phyloP scores from a whole-genome alignment of 169 alveolate genomes.

The Condylostoma magnum region DNA sequence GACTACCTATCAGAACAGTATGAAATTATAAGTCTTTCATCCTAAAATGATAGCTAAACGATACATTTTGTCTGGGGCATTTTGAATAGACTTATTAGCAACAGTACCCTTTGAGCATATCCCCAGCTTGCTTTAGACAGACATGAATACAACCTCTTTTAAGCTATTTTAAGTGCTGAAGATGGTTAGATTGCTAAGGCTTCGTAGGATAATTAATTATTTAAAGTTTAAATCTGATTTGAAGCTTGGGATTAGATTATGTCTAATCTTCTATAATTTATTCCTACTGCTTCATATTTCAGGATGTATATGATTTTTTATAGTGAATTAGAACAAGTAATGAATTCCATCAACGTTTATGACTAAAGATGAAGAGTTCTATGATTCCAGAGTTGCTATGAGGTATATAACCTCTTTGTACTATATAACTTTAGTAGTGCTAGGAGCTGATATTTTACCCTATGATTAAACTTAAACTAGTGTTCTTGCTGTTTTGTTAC shows the following conservation, averaged over 20 bases:
- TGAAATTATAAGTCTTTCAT: constrained; percentile 26
- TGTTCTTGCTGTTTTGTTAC: background rate
- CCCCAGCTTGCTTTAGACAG: no score
- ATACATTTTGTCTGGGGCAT: constrained; percentile 17
- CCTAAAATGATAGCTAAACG: constrained; percentile 13
- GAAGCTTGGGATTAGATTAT: constrained; percentile 3
- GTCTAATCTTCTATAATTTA: background rate
- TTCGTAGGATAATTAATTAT: background rate
- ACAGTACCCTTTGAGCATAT: constrained; percentile 36
- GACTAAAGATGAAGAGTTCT: background rate
- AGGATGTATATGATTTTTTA: constrained; percentile 10
- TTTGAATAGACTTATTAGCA: constrained; percentile 38
- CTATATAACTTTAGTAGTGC: background rate
- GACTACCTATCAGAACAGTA: constrained; percentile 31
- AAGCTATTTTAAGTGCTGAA: background rate
- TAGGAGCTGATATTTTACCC: constrained; percentile 2
- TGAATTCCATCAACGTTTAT: background rate
- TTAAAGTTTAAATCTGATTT: background rate
- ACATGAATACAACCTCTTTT: background rate
- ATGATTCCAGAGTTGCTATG: background rate
- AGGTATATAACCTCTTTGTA: background rate
- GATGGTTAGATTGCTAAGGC: background rate
- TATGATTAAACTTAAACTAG: background rate
- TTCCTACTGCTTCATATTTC: constrained; percentile 1
- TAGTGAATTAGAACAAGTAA: background rate